Base-by-base conservation (phyloP, 2,329 filamentous ascomycete genomes). In the Lachnellula occidentalis region DNA sequence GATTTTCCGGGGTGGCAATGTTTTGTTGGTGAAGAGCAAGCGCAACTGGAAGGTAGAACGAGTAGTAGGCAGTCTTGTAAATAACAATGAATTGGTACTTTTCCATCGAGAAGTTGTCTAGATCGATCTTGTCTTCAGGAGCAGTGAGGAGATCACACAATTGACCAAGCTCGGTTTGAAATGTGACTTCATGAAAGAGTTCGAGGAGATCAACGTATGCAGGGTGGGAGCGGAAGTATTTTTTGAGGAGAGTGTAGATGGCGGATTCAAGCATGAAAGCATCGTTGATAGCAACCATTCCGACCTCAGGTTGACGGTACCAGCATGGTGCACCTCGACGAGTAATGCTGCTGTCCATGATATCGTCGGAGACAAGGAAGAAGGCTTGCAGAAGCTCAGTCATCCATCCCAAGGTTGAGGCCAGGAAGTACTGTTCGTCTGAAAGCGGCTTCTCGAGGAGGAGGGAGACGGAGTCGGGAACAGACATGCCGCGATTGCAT, bases 11-110 rank as follows among this genome's bases (percentile, higher is more conserved):
- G 8, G 90, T 94, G 21, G 92, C 94, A 57, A 92, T 79, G 69
- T 90, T 86, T 63, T 92, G 83, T 74, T 91, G 87, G 78, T 92
- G 79, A 66, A 99, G 80, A 5, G 94, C 90, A 45, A 99, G 82
- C 9, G 91, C 92, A 53, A 99, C 91, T 56, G 94, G 94, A 14
- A 99, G 87, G 77, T 97, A 97, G 81, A 99, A 99, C 69, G 88
- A 95, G 80, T 99, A 99, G 79, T 95, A 99, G 50, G 94, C 92
- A 22, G 94, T 99, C 85, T 99, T 99, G 85, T 95, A 97, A 75
- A 95, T 89, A 76, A 99, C 94, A 69, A 99, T 99, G 80, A 97
- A 99, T 67, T 80, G 85, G 79, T 96, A 96, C 80, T 96, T 99
- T 59, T 92, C 82, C 73, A 96, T 80, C 72, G 85, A 91, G 80